Evolutionary conservation across 78 protist species (phyloP), one percentile per base, ranked within the genome.

Genomic region (Cavenderia fasciculata): DNA sequence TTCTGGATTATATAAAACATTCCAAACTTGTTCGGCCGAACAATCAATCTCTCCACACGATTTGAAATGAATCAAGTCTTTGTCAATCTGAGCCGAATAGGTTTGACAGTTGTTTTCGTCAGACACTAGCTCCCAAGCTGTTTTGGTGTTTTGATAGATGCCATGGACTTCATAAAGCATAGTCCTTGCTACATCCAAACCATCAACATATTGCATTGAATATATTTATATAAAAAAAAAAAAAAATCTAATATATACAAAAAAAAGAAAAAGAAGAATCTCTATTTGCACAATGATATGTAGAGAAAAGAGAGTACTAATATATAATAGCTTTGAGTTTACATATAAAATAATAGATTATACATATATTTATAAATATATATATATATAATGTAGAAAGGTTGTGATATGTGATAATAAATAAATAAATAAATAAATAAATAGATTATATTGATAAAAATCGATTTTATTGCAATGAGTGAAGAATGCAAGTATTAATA

Each of bases 161-260:
- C 21, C 46, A 10, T 34, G 29, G 2, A 51, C 78, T 71, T 71
- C 78, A 33, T 71, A 41, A 38, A 31, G 51, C 4, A 71, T 56
- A 71, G 46, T 51, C 10, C 51, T 18, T 18, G 63, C 88, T 21
- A 79, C 34, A 18, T 79, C 88, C 23, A 66, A 33, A 25, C 88
- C 88, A 79, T 79, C 66, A 18, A 79, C 69, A 66, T 79, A 79
- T 41, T 79, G 88, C 88, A 79, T 79, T 31, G 44, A 19, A 57
- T 57, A 2, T 52, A 36, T 38, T 51, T 36, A 16, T 18, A 25
- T 54, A 74, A 34, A 36, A 43, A 18, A 62, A 62, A 29, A 19
- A 36, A 36, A 10, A 0, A 0, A 34, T 62, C 8, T 62, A 19
- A 29, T 36, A 62, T 19, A 36, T 34, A 59, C 18, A 31, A 59